Evolutionary conservation across 306 rosid genomes (phyloP).

Genomic region (Quercus glauca): DNA sequence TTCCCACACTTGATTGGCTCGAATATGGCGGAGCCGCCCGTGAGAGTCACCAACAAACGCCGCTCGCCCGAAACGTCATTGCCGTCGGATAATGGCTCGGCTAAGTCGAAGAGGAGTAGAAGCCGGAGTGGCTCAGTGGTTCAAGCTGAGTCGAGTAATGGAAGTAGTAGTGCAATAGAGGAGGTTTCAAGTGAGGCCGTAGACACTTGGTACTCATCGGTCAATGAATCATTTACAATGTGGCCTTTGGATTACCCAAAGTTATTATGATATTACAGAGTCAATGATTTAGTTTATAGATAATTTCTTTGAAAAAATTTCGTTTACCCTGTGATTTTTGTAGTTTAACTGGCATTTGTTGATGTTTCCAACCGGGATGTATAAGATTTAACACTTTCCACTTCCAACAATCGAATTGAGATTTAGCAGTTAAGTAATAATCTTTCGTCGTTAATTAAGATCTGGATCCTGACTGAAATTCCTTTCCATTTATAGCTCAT

Average conservation of each 20-base stretch:
- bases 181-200: no score
- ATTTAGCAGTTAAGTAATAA: no score
- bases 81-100: not conserved
- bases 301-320: no score
- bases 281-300: not conserved
- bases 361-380: no score
- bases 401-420: no score
- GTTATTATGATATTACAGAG: not conserved
- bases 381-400: no score
- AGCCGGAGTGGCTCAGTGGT: not conserved
- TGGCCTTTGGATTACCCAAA: not conserved
- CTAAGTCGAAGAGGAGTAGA: not conserved
- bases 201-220: not conserved
- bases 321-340: no score
- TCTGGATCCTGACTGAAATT: not conserved
- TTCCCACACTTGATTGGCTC: slow-evolving; percentile 13
- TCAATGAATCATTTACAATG: not conserved
- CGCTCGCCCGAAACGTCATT: not conserved
- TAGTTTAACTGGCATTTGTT: no score
- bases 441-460: no score
- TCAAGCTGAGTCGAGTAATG: not conserved
- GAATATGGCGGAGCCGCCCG: not conserved
- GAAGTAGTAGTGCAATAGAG: not conserved
- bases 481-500: not conserved
- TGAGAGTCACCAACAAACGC: not conserved